These are phyloP conservation scores for Multifurca ochricompacta DNA, from an alignment of 768 basidiomycete genomes.

Conservation along the genomic window DNA sequence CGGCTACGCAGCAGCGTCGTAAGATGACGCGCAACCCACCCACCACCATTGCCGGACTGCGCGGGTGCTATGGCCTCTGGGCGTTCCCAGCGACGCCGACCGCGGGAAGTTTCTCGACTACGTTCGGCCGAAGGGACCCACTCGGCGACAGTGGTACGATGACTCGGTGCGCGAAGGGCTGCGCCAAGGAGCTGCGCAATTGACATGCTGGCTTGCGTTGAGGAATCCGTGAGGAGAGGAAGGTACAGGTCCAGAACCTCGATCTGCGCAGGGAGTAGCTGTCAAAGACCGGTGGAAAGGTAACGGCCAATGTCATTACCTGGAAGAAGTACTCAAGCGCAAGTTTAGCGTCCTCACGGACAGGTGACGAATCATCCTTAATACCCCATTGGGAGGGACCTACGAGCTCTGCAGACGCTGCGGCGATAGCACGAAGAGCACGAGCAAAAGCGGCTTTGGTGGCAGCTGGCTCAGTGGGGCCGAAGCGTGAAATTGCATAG, in stretches of 20 bases:
- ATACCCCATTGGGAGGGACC: constrained; percentile 68
- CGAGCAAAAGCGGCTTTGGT: constrained; percentile 55
- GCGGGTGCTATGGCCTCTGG: constrained; percentile 35
- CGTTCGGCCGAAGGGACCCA: constrained; percentile 59
- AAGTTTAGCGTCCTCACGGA: constrained; percentile 44
- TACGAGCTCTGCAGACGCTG: constrained; percentile 55
- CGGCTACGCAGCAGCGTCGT: constrained; percentile 39
- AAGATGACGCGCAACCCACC: constrained; percentile 53
- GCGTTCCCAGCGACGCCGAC: constrained; percentile 71
- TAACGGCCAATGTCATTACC: constrained; percentile 29
- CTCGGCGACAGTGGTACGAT: constrained; percentile 45
- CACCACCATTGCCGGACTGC: constrained; percentile 31
- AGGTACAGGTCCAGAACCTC: constrained; percentile 61
- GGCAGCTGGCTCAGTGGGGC: constrained; percentile 30
- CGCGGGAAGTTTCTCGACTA: constrained; percentile 41
- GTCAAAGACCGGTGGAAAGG: background rate
- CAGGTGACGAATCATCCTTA: constrained; percentile 34
- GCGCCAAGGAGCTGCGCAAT: constrained; percentile 54
- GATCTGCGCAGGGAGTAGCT: constrained; percentile 31
- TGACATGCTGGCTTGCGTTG: constrained; percentile 36
- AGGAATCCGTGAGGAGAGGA: constrained; percentile 46
- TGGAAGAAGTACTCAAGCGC: constrained; percentile 56
- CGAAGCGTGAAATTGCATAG: constrained; percentile 48
- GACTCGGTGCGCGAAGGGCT: constrained; percentile 39
- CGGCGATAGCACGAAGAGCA: constrained; percentile 50